Conservation (phyloP, 192 early-diverging fungal genomes). For the Gryganskiella cystojenkinii region DNA sequence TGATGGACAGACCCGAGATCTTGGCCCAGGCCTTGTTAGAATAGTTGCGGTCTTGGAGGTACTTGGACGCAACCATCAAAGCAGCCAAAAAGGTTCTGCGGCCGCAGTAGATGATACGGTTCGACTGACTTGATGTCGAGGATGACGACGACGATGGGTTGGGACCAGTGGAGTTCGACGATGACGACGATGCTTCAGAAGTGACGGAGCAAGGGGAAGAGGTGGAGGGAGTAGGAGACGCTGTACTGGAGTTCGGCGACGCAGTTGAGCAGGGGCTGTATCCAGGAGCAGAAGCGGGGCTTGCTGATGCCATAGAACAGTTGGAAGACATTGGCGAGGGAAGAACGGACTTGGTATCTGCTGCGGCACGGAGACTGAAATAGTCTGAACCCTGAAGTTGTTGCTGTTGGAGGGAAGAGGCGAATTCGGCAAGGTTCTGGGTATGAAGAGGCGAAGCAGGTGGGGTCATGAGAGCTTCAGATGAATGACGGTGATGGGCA, state of each 20-base stretch:
- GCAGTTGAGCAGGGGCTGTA: slow-evolving; percentile 28
- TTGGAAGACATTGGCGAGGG: slow-evolving; percentile 43
- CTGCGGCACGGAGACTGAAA: slow-evolving; percentile 18
- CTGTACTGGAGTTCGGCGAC: slow-evolving; percentile 17
- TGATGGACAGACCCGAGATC: slow-evolving; percentile 80
- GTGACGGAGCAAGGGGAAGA: slow-evolving; percentile 28
- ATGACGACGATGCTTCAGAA: slow-evolving; percentile 1
- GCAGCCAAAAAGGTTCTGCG: slow-evolving; percentile 88
- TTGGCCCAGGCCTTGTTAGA: slow-evolving; percentile 90
- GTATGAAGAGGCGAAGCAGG: slow-evolving; percentile 41
- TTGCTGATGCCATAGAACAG: slow-evolving; percentile 33
- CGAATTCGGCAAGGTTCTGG: slow-evolving; percentile 15
- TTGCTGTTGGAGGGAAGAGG: slow-evolving; percentile 13
- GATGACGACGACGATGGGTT: slow-evolving; percentile 15
- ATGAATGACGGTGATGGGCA: neutral
- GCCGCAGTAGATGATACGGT: slow-evolving; percentile 66
- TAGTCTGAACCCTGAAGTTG: slow-evolving; percentile 33
- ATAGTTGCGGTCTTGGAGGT: slow-evolving; percentile 86
- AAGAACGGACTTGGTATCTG: slow-evolving; percentile 9
- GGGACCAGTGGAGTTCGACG: slow-evolving; percentile 1
- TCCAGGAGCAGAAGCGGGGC: slow-evolving; percentile 25
- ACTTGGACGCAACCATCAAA: slow-evolving; percentile 90
- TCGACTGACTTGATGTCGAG: slow-evolving; percentile 26
- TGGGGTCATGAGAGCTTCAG: slow-evolving; percentile 26
- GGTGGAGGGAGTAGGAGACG: slow-evolving; percentile 28